phyloP scores from a whole-genome alignment of 225 moss, liverwort and hornwort species.

The Sphagnum tenellum region DNA sequence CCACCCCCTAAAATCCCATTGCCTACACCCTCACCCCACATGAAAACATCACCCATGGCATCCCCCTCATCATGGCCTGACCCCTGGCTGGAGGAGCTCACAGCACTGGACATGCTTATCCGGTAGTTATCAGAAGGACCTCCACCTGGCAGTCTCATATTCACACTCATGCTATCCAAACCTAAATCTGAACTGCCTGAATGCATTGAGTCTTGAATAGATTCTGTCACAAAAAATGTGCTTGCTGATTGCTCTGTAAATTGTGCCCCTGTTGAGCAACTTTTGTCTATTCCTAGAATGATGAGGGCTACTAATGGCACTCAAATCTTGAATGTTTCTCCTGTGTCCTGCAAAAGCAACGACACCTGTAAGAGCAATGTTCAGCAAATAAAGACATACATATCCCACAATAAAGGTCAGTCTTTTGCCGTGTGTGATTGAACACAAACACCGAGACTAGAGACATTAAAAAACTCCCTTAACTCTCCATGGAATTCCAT shows the following conservation, averaged over 20 bases:
- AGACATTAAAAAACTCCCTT: too few relatives aligned
- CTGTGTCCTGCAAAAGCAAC: constrained; percentile 46
- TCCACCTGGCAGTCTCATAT: constrained; percentile 53
- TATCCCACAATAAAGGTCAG: too few relatives aligned
- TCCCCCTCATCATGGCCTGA: constrained; percentile 86
- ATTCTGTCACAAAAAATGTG: constrained; percentile 48
- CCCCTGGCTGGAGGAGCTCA: constrained; percentile 99
- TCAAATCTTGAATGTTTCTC: constrained; percentile 41
- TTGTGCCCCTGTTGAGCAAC: constrained; percentile 34
- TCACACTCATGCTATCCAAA: constrained; percentile 50
- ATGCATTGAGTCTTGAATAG: constrained; percentile 83
- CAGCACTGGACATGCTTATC: constrained; percentile 97
- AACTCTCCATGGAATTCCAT: too few relatives aligned
- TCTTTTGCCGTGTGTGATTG: too few relatives aligned
- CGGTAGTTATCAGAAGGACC: constrained; percentile 70
- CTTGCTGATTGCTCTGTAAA: constrained; percentile 38
- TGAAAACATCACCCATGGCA: constrained; percentile 87
- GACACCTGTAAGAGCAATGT: not conserved
- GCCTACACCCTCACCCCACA: constrained; percentile 98
- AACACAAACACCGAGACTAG: too few relatives aligned
- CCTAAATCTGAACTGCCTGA: constrained; percentile 90
- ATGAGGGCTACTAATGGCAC: constrained; percentile 66
- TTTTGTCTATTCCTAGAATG: constrained; percentile 40
- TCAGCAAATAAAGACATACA: too few relatives aligned
- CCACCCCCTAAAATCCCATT: constrained; percentile 93